Evolutionary conservation across 2,329 filamentous ascomycete genomes (phyloP).

Genomic region (Fusarium lyarnte): DNA sequence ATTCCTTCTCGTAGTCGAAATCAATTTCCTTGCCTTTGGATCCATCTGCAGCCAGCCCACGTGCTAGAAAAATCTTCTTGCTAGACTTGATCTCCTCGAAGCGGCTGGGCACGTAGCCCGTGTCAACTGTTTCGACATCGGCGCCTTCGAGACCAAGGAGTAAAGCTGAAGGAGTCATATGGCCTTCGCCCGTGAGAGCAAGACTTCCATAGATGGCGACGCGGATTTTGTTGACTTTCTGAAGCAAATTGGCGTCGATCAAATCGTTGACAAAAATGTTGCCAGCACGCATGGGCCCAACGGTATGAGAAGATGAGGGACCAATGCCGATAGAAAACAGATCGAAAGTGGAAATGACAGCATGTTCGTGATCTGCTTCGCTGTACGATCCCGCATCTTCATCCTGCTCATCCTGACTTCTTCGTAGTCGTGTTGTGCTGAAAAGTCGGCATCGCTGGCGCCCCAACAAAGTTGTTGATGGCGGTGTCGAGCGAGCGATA

Average conservation of each 20-base stretch:
- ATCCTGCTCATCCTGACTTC: constrained; percentile 33
- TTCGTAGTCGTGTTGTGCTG: constrained; percentile 15
- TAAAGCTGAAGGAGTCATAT: constrained; percentile 62
- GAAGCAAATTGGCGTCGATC: constrained; percentile 55
- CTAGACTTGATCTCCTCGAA: constrained; percentile 57
- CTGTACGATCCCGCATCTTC: constrained; percentile 52
- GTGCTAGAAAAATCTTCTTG: constrained; percentile 57
- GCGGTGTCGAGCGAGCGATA: constrained; percentile 7
- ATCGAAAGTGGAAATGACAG: constrained; percentile 62
- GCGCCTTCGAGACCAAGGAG: constrained; percentile 60
- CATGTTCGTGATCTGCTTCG: constrained; percentile 61
- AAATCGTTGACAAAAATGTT: constrained; percentile 62
- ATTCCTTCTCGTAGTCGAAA: constrained; percentile 61
- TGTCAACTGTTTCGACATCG: constrained; percentile 60
- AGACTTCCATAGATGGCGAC: constrained; percentile 61
- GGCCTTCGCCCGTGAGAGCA: constrained; percentile 61
- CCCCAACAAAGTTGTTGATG: not conserved
- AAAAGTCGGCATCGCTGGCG: constrained; percentile 2
- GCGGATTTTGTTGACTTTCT: constrained; percentile 57
- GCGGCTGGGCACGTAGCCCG: constrained; percentile 57
- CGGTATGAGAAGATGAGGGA: constrained; percentile 61
- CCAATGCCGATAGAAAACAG: constrained; percentile 63
- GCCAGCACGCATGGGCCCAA: constrained; percentile 62
- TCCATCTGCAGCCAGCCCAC: constrained; percentile 50
- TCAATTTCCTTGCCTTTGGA: constrained; percentile 54